phyloP scores from a whole-genome alignment of 139 green algal species.

The Coelastrella sp. region DNA sequence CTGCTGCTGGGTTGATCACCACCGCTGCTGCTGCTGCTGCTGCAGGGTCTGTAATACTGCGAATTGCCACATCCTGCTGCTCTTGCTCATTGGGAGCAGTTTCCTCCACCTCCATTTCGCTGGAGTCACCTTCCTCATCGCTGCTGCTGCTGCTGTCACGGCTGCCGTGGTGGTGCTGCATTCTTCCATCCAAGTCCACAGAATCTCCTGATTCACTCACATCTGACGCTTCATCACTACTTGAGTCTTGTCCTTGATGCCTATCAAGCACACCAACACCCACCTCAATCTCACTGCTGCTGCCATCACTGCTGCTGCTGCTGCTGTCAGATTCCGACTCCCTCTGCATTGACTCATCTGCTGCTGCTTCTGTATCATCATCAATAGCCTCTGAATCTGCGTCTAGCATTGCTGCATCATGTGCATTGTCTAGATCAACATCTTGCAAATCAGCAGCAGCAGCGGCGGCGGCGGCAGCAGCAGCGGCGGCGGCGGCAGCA shows the following conservation, averaged over 20 bases:
- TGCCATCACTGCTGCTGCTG: not conserved
- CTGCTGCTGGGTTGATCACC: not conserved
- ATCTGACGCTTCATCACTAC: too few relatives aligned
- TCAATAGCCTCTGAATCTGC: too few relatives aligned
- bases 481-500: not conserved
- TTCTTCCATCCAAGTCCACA: not conserved
- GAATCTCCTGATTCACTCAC: too few relatives aligned
- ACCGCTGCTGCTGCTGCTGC: conserved; percentile 24
- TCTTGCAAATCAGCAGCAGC: not conserved
- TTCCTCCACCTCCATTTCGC: not conserved
- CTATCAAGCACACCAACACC: too few relatives aligned
- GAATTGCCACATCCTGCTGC: too few relatives aligned
- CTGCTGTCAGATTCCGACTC: too few relatives aligned
- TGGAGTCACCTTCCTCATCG: not conserved
- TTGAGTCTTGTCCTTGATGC: too few relatives aligned
- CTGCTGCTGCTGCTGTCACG: conserved; percentile 19
- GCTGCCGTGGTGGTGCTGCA: not conserved
- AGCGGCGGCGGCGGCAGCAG: not conserved
- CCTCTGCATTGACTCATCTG: too few relatives aligned
- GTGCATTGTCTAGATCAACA: not conserved
- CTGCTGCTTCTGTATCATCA: not conserved
- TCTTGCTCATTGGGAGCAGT: not conserved
- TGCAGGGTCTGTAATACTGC: not conserved
- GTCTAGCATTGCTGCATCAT: not conserved
- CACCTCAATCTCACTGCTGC: not conserved